Evolutionary conservation across 2,329 filamentous ascomycete genomes (phyloP).

Genomic region (Diplodia scrobiculata): DNA sequence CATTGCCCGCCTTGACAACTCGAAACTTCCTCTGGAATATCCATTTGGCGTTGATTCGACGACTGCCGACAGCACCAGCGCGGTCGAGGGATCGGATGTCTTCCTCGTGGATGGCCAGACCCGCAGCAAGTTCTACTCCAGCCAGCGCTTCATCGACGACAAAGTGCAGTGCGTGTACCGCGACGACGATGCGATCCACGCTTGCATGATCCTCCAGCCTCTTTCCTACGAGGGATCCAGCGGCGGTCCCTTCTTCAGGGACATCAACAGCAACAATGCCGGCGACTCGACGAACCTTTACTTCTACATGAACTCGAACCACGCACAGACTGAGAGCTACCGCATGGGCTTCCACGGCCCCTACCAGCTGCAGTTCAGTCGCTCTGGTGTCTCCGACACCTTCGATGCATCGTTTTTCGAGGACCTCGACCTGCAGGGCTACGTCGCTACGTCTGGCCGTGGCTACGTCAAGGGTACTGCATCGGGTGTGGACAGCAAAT

Average conservation of each 20-base stretch:
- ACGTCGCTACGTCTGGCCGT: conserved; percentile 58
- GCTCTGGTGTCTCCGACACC: conserved; percentile 57
- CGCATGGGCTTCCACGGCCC: conserved; percentile 67
- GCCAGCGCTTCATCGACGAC: conserved; percentile 70
- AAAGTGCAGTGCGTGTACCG: conserved; percentile 64
- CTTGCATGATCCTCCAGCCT: conserved; percentile 61
- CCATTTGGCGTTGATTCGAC: conserved; percentile 54
- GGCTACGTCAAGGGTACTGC: conserved; percentile 64
- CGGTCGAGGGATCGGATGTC: conserved; percentile 57
- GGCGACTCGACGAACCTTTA: conserved; percentile 62
- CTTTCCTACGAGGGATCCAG: conserved; percentile 62
- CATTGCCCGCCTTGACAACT: conserved; percentile 62
- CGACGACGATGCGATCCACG: conserved; percentile 52
- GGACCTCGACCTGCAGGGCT: conserved; percentile 60
- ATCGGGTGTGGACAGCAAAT: conserved; percentile 55
- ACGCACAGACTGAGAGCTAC: conserved; percentile 61
- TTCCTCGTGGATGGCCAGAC: conserved; percentile 65
- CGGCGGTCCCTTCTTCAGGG: conserved; percentile 65
- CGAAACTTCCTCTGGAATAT: conserved; percentile 42
- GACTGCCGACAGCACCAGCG: conserved; percentile 53
- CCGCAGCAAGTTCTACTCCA: conserved; percentile 70
- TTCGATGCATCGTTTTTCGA: conserved; percentile 62
- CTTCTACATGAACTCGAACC: conserved; percentile 63
- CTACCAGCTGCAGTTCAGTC: conserved; percentile 64
- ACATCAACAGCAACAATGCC: conserved; percentile 67